Base-by-base conservation (phyloP, 768 basidiomycete species). In the Tulasnella sp. region DNA sequence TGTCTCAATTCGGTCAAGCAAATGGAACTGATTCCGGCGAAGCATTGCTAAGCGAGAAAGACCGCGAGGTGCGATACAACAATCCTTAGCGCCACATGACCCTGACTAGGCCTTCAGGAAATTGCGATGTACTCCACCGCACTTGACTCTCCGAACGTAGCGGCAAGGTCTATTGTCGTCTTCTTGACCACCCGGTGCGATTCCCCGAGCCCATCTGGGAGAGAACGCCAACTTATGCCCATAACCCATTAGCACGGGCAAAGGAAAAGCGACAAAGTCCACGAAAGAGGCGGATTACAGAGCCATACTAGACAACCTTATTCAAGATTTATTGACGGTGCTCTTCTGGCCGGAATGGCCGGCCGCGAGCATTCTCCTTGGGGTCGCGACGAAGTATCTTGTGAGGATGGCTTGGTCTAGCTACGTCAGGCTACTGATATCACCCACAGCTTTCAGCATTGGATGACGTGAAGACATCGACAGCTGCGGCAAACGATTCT, bases 281-380 rank as follows among this genome's bases (percentile, higher is more conserved):
- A 89, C 94, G 0, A 94, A 93, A 75, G 97, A 99, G 77, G 89
- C 91, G 5, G 96, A 98, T 78, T 98, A 98, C 78, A 88, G 94
- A 65, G 84, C 89, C 0, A 94, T 98, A 42, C 91, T 98, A 73
- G 96, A 98, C 77, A 91, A 91, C 76, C 82, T 98, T 12, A 87
- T 98, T 47, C 87, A 88, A 1, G 97, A 99, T 77, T 83, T 97
- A 29, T 84, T 98, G 29, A 85, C 86, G 9, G 94, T 97, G 22
- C 82, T 98, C 6, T 95, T 90, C 78, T 92, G 92, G 88, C 95
- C 97, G 0, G 97, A 99, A 80, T 99, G 96, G 95, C 97, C 97
- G 6, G 95, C 92, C 11, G 92, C 97, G 1, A 85, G 88, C 52
- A 80, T 97, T 19, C 83, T 97, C 42, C 81, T 98, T 41, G 87